Conservation (phyloP, 2,329 filamentous ascomycete species). For the Aureobasidium musti region DNA sequence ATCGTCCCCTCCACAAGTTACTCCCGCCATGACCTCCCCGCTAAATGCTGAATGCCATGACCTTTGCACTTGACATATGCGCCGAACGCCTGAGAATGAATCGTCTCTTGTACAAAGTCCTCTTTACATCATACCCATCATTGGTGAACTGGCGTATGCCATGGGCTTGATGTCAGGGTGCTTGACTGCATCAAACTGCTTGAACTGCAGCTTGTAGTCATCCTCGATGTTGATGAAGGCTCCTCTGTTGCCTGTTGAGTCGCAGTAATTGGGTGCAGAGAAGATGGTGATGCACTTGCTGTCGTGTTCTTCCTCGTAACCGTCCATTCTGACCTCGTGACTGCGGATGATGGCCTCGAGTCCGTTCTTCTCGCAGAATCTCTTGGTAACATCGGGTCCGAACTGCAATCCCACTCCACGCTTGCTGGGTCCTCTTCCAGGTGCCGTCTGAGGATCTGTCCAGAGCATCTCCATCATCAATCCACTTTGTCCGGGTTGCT, state of each 20-base stretch:
- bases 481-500: conserved; percentile 88
- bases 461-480: conserved; percentile 99
- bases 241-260: conserved; percentile 96
- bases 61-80: conserved; percentile 17
- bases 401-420: conserved; percentile 96
- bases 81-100: conserved; percentile 9
- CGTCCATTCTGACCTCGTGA: conserved; percentile 98
- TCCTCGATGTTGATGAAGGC: conserved; percentile 96
- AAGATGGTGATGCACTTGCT: conserved; percentile 97
- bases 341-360: conserved; percentile 94
- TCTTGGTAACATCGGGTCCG: conserved; percentile 92
- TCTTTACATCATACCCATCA: conserved; percentile 67
- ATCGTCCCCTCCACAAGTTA: neutral
- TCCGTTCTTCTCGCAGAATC: conserved; percentile 94
- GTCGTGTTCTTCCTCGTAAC: conserved; percentile 97
- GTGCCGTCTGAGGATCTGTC: conserved; percentile 88
- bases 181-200: conserved; percentile 94
- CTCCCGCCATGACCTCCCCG: conserved; percentile 6
- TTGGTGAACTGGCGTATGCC: conserved; percentile 82
- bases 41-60: conserved; percentile 17
- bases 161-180: conserved; percentile 96
- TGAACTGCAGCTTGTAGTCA: conserved; percentile 86
- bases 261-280: conserved; percentile 95
- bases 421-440: conserved; percentile 91
- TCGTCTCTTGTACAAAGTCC: neutral